Evolutionary conservation across 192 early-diverging fungal species (phyloP), one percentile per base, ranked within the genome.

Genomic region (Coemansia sp.): DNA sequence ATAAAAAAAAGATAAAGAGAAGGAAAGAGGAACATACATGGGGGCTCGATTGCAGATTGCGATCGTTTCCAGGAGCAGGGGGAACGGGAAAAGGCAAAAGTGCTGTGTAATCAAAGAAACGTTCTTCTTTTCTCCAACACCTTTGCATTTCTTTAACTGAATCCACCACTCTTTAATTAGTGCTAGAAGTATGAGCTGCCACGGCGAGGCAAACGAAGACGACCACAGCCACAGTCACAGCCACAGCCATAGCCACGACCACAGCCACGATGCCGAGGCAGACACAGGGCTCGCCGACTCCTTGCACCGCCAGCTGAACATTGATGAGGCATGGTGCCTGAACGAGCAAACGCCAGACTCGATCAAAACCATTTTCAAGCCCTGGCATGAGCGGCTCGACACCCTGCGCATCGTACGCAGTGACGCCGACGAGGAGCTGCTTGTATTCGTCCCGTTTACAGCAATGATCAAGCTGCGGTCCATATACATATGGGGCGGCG

Each of bases 371-470:
- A 84, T 99, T 0, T 92, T 99, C 78, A 94, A 93, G 77, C 83
- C 93, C 12, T 96, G 91, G 92, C 83, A 94, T 49, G 76, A 90
- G 49, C 85, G 94, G 23, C 74, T 88, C 48, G 91, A 95, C 68
- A 86, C 84, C 21, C 70, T 84, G 4, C 75, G 89, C 84, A 84
- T 72, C 63, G 74, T 96, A 9, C 86, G 90, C 59, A 90, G 89
- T 48, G 94, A 96, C 74, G 86, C 87, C 0, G 97, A 99, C 83
- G 92, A 93, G 49, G 92, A 96, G 76, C 81, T 99, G 16, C 90
- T 99, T 48, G 67, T 99, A 13, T 82, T 84, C 67, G 90, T 99
- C 42, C 95, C 95, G 84, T 95, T 99, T 72, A 95, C 91, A 21
- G 93, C 89, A 4, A 87, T 82, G 75, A 87, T 97, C 49, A 96